Base-by-base conservation (phyloP, 1,284 basidiomycete genomes). In the Kalmanozyma brasiliensis region DNA sequence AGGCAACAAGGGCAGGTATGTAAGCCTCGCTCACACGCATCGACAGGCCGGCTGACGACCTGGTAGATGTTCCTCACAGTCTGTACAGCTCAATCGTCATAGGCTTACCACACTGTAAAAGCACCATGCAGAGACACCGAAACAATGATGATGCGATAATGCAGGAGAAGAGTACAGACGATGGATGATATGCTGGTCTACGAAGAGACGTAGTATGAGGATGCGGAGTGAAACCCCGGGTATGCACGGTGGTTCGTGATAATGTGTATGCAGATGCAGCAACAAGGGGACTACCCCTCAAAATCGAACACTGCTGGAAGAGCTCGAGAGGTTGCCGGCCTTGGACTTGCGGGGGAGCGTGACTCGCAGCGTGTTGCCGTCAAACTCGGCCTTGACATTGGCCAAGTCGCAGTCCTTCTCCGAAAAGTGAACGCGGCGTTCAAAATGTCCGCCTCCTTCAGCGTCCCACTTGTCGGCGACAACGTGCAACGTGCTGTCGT, bases 271-370 rank as follows among this genome's bases (percentile, higher is more conserved):
- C 20, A 33, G 20, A 5, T 24, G 84, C 90, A 29, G 26, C 26
- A 29, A 29, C 11, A 11, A 29, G 6, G 26, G 26, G 11, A 29
- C 7, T 11, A 11, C 11, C 26, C 11, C 11, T 70, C 89, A 91
- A 83, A 88, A 72, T 1, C 52, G 60, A 23, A 64, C 69, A 41
- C 68, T 71, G 55, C 49, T 63, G 14, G 69, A 59, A 19, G 64
- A 68, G 45, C 60, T 68, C 51, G 62, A 66, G 1, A 49, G 40
- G 24, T 20, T 41, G 7, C 29, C 4, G 0, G 32, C 17, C 10
- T n/a, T n/a, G n/a, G 23, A 19, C 14, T 35, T 58, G 20, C 66
- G 52, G 5, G 75, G 75, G 23, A 77, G 63, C 16, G 56, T 44
- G 13, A 77, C 61, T 7, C 48, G 37, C 22, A 77, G 65, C 24